A percentile compares a stretch with the other conserved stretches of the same genome.
Conservation (phyloP, 1,284 basidiomycete species). For the Chiua sp. region DNA sequence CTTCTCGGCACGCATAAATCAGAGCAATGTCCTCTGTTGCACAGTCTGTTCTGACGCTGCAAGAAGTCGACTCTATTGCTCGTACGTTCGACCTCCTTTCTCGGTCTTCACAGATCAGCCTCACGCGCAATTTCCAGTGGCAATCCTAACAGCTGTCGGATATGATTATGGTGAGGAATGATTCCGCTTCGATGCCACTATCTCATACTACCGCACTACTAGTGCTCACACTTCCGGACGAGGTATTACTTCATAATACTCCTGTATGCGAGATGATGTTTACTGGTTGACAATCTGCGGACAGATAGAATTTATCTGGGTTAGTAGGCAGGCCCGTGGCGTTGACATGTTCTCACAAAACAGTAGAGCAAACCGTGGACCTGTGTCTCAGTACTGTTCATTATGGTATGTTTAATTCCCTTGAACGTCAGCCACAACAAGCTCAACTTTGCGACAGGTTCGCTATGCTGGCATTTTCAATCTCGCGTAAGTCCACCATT, state of each 20-base stretch:
- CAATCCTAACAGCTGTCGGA: conserved; percentile 2
- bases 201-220: too few species aligned
- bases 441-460: background rate
- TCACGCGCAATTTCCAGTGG: background rate
- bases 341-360: background rate
- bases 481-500: background rate
- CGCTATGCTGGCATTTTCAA: background rate
- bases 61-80: background rate
- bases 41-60: too few species aligned
- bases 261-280: too few species aligned
- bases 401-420: background rate
- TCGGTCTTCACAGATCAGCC: background rate
- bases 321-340: background rate
- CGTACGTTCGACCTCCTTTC: background rate
- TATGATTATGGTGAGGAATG: background rate
- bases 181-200: background rate
- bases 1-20: too few species aligned
- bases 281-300: background rate
- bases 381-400: conserved; percentile 6
- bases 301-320: conserved; percentile 18
- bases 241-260: background rate
- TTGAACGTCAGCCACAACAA: too few species aligned
- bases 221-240: conserved; percentile 3
- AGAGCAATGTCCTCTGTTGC: too few species aligned
- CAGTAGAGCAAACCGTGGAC: conserved; percentile 12